Conservation (phyloP, 352 stramenopile species). For the Aphanomyces euteiches region DNA sequence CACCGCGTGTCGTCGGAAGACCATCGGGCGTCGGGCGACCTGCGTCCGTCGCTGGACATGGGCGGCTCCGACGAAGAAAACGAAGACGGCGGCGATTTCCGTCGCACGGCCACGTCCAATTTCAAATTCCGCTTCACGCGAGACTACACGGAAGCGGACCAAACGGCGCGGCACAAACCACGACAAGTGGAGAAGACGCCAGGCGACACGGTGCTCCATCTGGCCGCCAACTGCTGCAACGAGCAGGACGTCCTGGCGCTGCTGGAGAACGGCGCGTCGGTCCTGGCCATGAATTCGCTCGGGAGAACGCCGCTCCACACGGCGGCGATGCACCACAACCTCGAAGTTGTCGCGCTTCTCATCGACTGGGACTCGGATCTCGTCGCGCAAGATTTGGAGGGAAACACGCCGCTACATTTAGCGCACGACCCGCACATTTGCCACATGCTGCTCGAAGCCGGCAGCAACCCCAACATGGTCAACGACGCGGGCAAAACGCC, state of each 20-base stretch:
- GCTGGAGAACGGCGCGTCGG: constrained; percentile 82
- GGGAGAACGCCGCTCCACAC: constrained; percentile 79
- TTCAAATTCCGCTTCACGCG: constrained; percentile 81
- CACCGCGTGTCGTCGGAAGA: constrained; percentile 51
- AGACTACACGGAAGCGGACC: constrained; percentile 51
- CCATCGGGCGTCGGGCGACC: neutral
- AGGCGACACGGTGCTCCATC: constrained; percentile 81
- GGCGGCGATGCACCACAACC: constrained; percentile 71
- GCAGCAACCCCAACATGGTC: constrained; percentile 80
- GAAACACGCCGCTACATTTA: constrained; percentile 81
- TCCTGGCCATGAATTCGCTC: constrained; percentile 75
- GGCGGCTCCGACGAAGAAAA: constrained; percentile 63
- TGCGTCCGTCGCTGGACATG: neutral
- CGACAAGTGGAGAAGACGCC: constrained; percentile 80
- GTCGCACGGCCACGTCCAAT: constrained; percentile 38
- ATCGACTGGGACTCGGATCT: constrained; percentile 79
- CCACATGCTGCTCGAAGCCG: constrained; percentile 75
- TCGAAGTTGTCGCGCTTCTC: constrained; percentile 77
- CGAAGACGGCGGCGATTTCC: constrained; percentile 34
- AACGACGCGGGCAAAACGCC: constrained; percentile 72
- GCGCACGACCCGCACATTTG: constrained; percentile 72
- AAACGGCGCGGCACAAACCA: constrained; percentile 46
- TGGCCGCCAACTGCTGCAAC: constrained; percentile 83
- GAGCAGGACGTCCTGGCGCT: constrained; percentile 81
- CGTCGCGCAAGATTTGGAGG: constrained; percentile 70